A percentile compares a stretch with the other conserved stretches of the same genome.
Conservation (phyloP, 345 rosid species). For the Schrenkiella parvula region DNA sequence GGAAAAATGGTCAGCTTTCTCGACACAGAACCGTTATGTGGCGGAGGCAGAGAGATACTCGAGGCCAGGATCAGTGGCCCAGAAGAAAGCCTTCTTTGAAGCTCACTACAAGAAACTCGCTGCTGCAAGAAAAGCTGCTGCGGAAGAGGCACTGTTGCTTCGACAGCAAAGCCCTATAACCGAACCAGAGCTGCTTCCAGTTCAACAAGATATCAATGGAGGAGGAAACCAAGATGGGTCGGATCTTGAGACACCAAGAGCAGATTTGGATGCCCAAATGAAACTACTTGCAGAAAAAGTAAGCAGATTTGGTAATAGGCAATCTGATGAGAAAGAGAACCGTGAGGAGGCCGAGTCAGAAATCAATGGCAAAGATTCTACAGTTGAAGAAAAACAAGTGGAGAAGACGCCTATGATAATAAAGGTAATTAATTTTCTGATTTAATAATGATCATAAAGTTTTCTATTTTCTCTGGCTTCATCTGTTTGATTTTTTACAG, state of each 20-base stretch:
- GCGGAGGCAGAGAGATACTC: constrained; percentile 80
- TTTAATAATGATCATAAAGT: not conserved
- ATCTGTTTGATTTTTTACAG: not conserved
- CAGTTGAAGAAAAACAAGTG: not conserved
- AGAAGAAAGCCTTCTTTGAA: constrained; percentile 85
- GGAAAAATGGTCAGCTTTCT: constrained; percentile 90
- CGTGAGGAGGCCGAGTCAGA: constrained; percentile 5
- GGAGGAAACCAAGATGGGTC: constrained; percentile 5
- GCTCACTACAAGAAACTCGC: constrained; percentile 82
- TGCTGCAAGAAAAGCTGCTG: constrained; percentile 72
- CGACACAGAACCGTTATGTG: constrained; percentile 58
- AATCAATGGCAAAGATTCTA: constrained; percentile 1
- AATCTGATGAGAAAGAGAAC: constrained; percentile 42
- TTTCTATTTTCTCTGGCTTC: not conserved
- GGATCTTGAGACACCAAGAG: constrained; percentile 3
- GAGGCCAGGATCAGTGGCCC: constrained; percentile 81
- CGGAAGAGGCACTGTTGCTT: constrained; percentile 51
- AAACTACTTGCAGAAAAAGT: constrained; percentile 26
- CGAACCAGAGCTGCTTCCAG: constrained; percentile 21
- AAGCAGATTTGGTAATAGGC: constrained; percentile 8
- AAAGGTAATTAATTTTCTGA: constrained; percentile 42
- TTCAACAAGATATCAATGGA: constrained; percentile 13
- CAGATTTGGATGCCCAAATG: constrained; percentile 1
- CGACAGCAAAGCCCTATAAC: constrained; percentile 35
- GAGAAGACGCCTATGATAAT: constrained; percentile 34